A percentile compares a stretch with the other conserved stretches of the same genome.
Conservation (phyloP, 2,329 filamentous ascomycete species). For the Cladosporium sp. region DNA sequence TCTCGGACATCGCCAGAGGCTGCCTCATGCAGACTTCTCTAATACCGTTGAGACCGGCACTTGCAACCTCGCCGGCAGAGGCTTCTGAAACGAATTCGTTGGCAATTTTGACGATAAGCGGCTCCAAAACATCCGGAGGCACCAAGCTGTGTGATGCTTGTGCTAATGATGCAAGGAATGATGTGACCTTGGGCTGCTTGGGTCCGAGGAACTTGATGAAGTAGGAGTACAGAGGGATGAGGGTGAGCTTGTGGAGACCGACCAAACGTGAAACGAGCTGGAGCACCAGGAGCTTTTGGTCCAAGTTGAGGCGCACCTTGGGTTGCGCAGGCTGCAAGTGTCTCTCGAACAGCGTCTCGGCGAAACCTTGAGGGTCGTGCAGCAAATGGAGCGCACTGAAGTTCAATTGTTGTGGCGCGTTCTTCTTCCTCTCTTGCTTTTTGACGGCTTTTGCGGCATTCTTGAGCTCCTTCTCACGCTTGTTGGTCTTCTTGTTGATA, state of each 20-base stretch:
- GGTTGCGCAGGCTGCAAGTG: constrained; percentile 74
- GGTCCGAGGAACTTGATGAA: constrained; percentile 88
- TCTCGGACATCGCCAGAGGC: constrained; percentile 94
- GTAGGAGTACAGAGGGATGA: constrained; percentile 92
- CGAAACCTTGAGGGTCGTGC: constrained; percentile 91
- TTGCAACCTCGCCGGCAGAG: constrained; percentile 83
- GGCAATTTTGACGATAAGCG: constrained; percentile 89
- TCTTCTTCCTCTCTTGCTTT: constrained; percentile 82
- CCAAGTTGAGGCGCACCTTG: constrained; percentile 80
- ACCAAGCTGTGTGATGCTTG: constrained; percentile 90
- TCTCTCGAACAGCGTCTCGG: constrained; percentile 84
- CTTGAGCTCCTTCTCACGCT: constrained; percentile 75
- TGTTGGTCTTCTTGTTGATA: constrained; percentile 96
- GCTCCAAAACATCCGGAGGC: constrained; percentile 88
- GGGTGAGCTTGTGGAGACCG: constrained; percentile 86
- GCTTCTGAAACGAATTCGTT: constrained; percentile 98
- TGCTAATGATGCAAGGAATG: constrained; percentile 86
- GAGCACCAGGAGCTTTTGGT: constrained; percentile 85
- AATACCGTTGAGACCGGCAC: constrained; percentile 91
- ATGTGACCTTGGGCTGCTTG: constrained; percentile 84
- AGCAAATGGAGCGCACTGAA: constrained; percentile 94
- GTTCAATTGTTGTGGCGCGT: constrained; percentile 82
- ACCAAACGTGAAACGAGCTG: constrained; percentile 89
- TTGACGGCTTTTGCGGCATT: constrained; percentile 82
- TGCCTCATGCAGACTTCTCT: constrained; percentile 91